Percentiles rank a stretch among this genome's conserved stretches.
These are phyloP conservation scores for Helotiales sp. DNA, from an alignment of 2,329 filamentous ascomycete species.

Conservation along the genomic window DNA sequence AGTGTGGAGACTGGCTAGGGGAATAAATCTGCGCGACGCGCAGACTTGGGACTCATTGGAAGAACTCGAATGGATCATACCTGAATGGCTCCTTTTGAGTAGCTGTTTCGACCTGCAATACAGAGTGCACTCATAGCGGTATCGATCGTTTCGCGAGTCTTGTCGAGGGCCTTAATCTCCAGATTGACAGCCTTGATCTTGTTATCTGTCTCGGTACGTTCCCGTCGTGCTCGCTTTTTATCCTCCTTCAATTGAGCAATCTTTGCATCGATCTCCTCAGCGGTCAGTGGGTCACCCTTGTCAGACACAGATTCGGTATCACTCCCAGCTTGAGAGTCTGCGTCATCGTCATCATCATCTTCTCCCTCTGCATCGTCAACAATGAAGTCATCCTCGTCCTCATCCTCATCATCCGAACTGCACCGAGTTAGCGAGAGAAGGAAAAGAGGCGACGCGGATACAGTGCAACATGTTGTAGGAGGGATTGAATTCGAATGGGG, in stretches of 20 bases:
- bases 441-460: neutral
- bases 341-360: slow-evolving; percentile 31
- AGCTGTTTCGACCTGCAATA: slow-evolving; percentile 9
- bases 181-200: slow-evolving; percentile 40
- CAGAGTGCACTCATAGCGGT: slow-evolving; percentile 11
- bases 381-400: slow-evolving; percentile 41
- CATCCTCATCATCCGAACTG: slow-evolving; percentile 38
- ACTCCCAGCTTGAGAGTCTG: slow-evolving; percentile 23
- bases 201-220: slow-evolving; percentile 37
- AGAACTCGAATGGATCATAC: neutral
- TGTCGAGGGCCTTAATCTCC: slow-evolving; percentile 7
- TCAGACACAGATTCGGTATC: slow-evolving; percentile 10
- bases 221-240: slow-evolving; percentile 49
- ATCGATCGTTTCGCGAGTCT: slow-evolving; percentile 5
- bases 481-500: neutral
- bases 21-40: too few relatives aligned
- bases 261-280: slow-evolving; percentile 48
- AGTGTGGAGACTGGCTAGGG: too few relatives aligned
- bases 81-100: slow-evolving; percentile 7
- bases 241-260: slow-evolving; percentile 49
- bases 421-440: neutral
- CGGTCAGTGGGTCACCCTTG: slow-evolving; percentile 46
- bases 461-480: neutral
- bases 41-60: too few relatives aligned
- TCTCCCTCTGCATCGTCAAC: slow-evolving; percentile 37